phyloP scores from a whole-genome alignment of 768 basidiomycete species.

The Kwoniella bestiolae region DNA sequence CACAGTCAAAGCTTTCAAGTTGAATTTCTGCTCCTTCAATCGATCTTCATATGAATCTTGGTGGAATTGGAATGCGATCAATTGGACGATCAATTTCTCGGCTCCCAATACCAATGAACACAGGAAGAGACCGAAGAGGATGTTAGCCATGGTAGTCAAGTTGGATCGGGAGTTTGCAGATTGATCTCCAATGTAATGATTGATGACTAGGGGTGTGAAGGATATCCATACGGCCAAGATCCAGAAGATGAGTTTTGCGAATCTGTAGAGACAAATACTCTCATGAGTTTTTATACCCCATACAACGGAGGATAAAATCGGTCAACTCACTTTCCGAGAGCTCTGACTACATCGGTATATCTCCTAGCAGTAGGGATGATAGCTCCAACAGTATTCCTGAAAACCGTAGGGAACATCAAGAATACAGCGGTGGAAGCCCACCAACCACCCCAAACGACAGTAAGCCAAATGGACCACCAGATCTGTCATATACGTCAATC shows the following conservation, averaged over 20 bases:
- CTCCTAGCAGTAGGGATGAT: slow-evolving; percentile 72
- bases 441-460: slow-evolving; percentile 80
- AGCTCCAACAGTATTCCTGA: slow-evolving; percentile 70
- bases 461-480: slow-evolving; percentile 86
- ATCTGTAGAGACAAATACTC: slow-evolving; percentile 57
- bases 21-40: slow-evolving; percentile 79
- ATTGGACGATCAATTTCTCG: slow-evolving; percentile 85
- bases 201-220: slow-evolving; percentile 70
- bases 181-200: slow-evolving; percentile 49
- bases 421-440: slow-evolving; percentile 73
- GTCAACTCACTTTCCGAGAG: slow-evolving; percentile 65
- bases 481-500: slow-evolving; percentile 62
- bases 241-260: slow-evolving; percentile 73
- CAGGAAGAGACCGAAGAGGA: slow-evolving; percentile 74
- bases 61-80: slow-evolving; percentile 65
- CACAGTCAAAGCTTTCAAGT: slow-evolving; percentile 70
- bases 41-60: slow-evolving; percentile 85
- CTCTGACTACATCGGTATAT: slow-evolving; percentile 79
- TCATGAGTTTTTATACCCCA: slow-evolving; percentile 39
- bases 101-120: slow-evolving; percentile 72
- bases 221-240: slow-evolving; percentile 67
- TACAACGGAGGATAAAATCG: neutral
- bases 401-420: slow-evolving; percentile 60
- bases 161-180: slow-evolving; percentile 55
- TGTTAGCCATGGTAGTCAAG: slow-evolving; percentile 66